phyloP scores from a whole-genome alignment of 176 grass and related monocot genomes.

The Aegilops speltoides region DNA sequence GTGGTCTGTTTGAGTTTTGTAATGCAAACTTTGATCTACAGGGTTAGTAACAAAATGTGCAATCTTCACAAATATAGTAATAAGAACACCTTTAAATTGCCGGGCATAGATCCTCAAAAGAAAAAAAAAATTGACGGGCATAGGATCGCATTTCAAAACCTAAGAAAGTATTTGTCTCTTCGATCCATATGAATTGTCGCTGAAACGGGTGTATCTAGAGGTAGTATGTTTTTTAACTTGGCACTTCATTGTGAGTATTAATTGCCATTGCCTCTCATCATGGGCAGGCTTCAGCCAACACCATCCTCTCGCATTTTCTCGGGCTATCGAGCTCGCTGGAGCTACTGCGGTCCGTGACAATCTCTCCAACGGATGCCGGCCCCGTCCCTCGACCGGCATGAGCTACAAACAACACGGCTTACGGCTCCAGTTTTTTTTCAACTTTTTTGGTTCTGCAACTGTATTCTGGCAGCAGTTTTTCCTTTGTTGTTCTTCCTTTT shows the following conservation, averaged over 20 bases:
- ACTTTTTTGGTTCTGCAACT: not conserved
- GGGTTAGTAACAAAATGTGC: not conserved
- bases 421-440: not conserved
- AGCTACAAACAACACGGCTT: not conserved
- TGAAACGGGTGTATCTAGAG: no score
- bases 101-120: no score
- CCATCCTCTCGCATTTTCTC: slow-evolving; percentile 86
- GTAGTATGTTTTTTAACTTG: not conserved
- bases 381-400: slow-evolving; percentile 49
- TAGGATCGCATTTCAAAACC: no score
- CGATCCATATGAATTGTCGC: no score
- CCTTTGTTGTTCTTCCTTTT: not conserved
- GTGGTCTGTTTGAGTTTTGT: not conserved
- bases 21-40: not conserved
- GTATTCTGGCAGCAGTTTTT: not conserved
- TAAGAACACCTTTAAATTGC: not conserved
- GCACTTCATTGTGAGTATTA: not conserved
- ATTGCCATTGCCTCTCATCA: not conserved
- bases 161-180: not conserved
- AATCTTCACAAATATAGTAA: not conserved
- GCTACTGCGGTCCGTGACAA: slow-evolving; percentile 62
- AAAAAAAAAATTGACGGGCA: no score
- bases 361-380: slow-evolving; percentile 39
- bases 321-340: slow-evolving; percentile 77
- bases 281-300: slow-evolving; percentile 83